Evolutionary conservation across 23 red algal species (phyloP).

Genomic region (Gracilaria gracilis): DNA sequence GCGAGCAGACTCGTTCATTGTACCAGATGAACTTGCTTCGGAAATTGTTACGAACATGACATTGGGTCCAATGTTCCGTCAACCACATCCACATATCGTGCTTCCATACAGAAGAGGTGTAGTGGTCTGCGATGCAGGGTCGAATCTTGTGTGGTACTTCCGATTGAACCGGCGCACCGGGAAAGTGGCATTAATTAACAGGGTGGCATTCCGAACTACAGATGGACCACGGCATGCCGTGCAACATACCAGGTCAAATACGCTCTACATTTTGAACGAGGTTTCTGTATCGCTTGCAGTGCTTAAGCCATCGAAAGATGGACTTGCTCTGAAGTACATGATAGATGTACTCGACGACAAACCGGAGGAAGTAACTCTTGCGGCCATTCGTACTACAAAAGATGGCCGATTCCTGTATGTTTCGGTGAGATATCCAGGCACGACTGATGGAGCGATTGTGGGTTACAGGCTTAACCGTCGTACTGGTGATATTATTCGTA

Average conservation of each 20-base stretch:
- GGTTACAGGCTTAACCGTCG: background rate
- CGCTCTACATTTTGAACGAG: constrained; percentile 56
- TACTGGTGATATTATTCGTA: constrained; percentile 21
- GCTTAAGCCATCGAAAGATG: constrained; percentile 7
- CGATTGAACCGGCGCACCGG: background rate
- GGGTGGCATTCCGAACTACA: background rate
- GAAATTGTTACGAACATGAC: constrained; percentile 21
- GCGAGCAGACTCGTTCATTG: constrained; percentile 9
- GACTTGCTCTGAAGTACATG: background rate
- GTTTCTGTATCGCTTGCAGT: constrained; percentile 14
- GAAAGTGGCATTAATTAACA: background rate
- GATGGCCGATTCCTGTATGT: constrained; percentile 52
- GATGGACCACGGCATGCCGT: constrained; percentile 63
- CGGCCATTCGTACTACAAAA: constrained; percentile 40
- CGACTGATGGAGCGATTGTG: constrained; percentile 42
- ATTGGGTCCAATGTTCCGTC: constrained; percentile 26
- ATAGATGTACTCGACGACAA: constrained; percentile 1
- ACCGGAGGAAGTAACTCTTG: constrained; percentile 41
- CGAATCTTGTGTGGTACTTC: constrained; percentile 58
- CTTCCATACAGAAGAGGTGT: constrained; percentile 38
- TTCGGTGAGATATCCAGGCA: constrained; percentile 27
- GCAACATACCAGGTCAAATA: constrained; percentile 7
- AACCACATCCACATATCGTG: constrained; percentile 53
- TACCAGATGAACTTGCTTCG: constrained; percentile 20
- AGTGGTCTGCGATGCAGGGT: constrained; percentile 41